A percentile compares a stretch with the other conserved stretches of the same genome.
Conservation (phyloP, 225 moss, liverwort and hornwort species). For the Thuidium tamariscinum region DNA sequence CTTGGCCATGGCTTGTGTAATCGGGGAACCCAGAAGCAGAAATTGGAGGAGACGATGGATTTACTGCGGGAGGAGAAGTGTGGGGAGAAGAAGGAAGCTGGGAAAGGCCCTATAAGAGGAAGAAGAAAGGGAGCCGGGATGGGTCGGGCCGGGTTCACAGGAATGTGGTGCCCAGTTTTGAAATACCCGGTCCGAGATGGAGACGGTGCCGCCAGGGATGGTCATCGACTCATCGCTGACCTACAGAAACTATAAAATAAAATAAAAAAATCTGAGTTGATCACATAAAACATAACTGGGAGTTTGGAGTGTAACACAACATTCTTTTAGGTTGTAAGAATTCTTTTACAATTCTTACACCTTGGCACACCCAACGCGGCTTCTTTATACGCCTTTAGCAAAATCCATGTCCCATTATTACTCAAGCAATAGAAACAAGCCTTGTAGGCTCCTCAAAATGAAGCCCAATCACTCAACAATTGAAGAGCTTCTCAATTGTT, state of each 20-base stretch:
- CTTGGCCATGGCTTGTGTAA: conserved; percentile 54
- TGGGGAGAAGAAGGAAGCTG: background rate
- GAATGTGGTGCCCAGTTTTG: background rate
- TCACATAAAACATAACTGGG: background rate
- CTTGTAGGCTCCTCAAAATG: fast-evolving
- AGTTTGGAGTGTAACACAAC: background rate
- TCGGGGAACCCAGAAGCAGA: background rate
- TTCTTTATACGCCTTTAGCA: fast-evolving
- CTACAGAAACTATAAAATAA: background rate
- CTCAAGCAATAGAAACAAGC: fast-evolving
- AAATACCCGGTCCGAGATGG: background rate
- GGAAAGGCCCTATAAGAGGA: background rate
- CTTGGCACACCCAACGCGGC: fast-evolving
- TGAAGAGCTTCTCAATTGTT: background rate
- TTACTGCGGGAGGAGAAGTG: background rate
- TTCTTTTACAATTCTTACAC: background rate
- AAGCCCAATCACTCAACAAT: fast-evolving
- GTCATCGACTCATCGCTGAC: background rate
- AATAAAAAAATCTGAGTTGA: background rate
- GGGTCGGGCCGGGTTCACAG: background rate
- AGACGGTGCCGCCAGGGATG: background rate
- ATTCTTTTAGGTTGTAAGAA: background rate
- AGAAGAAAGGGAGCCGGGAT: background rate
- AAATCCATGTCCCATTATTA: background rate
- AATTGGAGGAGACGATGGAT: background rate